Percentiles rank a stretch among this genome's conserved stretches.
phyloP scores from a whole-genome alignment of 208 protist genomes.

The Strigomonas galati region DNA sequence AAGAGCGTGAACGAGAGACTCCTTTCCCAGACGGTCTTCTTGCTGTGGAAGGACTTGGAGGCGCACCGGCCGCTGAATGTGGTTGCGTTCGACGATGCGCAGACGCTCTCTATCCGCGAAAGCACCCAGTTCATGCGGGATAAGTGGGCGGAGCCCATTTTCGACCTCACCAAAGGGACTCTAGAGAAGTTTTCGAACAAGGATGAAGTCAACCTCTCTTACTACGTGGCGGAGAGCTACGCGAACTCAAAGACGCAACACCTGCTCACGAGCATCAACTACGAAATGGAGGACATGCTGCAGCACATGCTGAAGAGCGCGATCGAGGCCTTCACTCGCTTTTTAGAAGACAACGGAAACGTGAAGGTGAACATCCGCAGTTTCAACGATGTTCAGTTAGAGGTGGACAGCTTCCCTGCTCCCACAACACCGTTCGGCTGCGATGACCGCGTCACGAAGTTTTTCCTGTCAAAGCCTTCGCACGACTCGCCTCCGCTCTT shows the following conservation, averaged over 20 bases:
- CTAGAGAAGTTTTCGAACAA: constrained; percentile 16
- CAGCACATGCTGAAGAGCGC: constrained; percentile 59
- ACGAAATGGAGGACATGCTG: constrained; percentile 93
- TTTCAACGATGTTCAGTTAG: constrained; percentile 56
- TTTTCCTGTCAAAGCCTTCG: constrained; percentile 30
- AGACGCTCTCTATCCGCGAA: constrained; percentile 68
- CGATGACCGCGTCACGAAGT: constrained; percentile 30
- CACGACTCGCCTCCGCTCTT: constrained; percentile 62
- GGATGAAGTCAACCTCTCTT: constrained; percentile 75
- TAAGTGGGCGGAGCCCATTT: constrained; percentile 64
- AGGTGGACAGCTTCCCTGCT: constrained; percentile 26
- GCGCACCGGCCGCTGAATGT: constrained; percentile 59
- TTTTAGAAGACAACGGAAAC: constrained; percentile 74
- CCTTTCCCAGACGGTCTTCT: constrained; percentile 71
- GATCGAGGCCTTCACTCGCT: constrained; percentile 77
- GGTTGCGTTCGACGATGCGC: constrained; percentile 87
- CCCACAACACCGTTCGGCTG: constrained; percentile 39
- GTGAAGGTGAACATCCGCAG: constrained; percentile 41
- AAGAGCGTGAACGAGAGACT: constrained; percentile 71
- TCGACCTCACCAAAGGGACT: constrained; percentile 46
- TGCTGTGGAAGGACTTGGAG: constrained; percentile 38
- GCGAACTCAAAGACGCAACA: constrained; percentile 90
- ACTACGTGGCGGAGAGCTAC: constrained; percentile 88
- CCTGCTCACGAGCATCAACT: constrained; percentile 86
- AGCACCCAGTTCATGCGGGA: constrained; percentile 70